phyloP scores from a whole-genome alignment of 352 stramenopile genomes.

The Saprolegnia parasitica region DNA sequence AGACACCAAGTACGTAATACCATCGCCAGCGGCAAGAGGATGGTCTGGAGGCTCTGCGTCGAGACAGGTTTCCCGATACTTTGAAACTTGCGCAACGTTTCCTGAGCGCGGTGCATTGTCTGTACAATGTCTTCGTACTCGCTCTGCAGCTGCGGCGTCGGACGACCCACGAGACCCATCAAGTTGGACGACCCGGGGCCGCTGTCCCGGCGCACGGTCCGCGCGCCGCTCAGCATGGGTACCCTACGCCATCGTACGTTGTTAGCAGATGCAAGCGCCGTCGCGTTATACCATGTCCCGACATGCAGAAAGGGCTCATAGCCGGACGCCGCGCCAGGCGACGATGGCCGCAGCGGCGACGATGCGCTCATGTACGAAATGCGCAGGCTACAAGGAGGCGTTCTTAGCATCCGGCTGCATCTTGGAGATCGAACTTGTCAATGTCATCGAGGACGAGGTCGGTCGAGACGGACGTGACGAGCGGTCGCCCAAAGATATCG shows the following conservation, averaged over 20 bases:
- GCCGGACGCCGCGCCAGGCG: not conserved
- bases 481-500: constrained; percentile 63
- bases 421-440: constrained; percentile 33
- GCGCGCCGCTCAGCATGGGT: constrained; percentile 14
- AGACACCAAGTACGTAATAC: not conserved
- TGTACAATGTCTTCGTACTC: constrained; percentile 66
- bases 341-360: constrained; percentile 28
- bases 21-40: constrained; percentile 50
- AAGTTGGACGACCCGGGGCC: constrained; percentile 30
- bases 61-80: constrained; percentile 50
- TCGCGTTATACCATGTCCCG: constrained; percentile 44
- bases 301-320: constrained; percentile 74
- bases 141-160: constrained; percentile 15
- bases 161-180: constrained; percentile 7
- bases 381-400: not conserved
- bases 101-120: constrained; percentile 54
- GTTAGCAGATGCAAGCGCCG: constrained; percentile 43
- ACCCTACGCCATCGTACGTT: constrained; percentile 37
- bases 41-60: constrained; percentile 65
- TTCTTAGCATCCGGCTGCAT: constrained; percentile 47
- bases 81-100: constrained; percentile 65
- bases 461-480: constrained; percentile 37
- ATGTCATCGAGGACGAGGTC: not conserved
- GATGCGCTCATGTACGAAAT: constrained; percentile 22
- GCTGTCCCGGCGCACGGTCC: constrained; percentile 32